These are phyloP conservation scores for Penicillium lividum DNA, from an alignment of 495 filamentous ascomycete species.

Conservation along the genomic window DNA sequence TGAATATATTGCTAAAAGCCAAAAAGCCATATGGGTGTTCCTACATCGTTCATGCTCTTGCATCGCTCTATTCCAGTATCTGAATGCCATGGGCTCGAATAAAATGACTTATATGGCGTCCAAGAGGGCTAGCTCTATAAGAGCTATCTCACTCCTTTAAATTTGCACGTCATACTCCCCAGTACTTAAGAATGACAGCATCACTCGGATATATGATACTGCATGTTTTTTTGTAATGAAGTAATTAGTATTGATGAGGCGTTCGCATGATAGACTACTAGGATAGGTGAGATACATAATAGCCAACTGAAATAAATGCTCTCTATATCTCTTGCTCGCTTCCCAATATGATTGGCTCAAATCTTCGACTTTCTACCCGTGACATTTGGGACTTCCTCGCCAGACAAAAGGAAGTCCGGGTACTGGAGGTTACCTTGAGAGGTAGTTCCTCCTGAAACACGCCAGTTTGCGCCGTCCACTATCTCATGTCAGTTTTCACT, in stretches of 20 bases:
- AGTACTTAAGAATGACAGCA: too few relatives aligned
- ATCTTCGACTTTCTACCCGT: constrained; percentile 64
- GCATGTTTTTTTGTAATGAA: too few relatives aligned
- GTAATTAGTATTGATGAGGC: too few relatives aligned
- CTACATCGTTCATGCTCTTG: background rate
- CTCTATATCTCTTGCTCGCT: background rate
- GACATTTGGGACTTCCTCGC: constrained; percentile 54
- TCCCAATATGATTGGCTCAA: constrained; percentile 33
- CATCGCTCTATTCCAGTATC: too few relatives aligned
- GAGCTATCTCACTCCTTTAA: too few relatives aligned
- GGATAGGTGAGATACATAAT: background rate
- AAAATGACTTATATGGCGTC: too few relatives aligned
- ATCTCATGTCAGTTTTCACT: constrained; percentile 9
- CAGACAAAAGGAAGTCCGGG: constrained; percentile 64
- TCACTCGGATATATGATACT: too few relatives aligned
- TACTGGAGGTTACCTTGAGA: constrained; percentile 41
- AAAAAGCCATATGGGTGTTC: background rate
- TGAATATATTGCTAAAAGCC: background rate
- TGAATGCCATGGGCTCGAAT: too few relatives aligned
- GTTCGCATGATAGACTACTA: background rate
- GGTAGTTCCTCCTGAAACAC: constrained; percentile 44
- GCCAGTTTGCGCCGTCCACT: constrained; percentile 52
- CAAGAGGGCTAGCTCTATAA: too few relatives aligned
- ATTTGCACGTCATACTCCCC: too few relatives aligned
- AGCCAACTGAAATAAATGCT: background rate